phyloP scores from a whole-genome alignment of 371 early-diverging fungal genomes.

The Syncephalastrum racemosum region DNA sequence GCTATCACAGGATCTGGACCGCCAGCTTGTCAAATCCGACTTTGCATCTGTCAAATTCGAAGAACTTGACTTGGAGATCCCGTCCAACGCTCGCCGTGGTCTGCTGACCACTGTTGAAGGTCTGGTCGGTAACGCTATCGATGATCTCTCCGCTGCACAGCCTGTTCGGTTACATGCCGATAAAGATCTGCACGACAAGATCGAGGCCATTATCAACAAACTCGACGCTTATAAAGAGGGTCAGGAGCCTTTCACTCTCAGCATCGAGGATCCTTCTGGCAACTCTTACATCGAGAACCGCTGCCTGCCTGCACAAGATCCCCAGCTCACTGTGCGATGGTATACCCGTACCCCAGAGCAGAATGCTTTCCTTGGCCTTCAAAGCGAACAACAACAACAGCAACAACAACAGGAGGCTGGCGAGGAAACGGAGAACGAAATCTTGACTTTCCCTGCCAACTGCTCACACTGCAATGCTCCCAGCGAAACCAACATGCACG shows the following conservation, averaged over 20 bases:
- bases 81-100: conserved; percentile 74
- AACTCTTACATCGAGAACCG: conserved; percentile 90
- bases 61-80: conserved; percentile 90
- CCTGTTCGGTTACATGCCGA: conserved; percentile 70
- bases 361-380: conserved; percentile 74
- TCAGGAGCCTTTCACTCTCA: conserved; percentile 68
- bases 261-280: conserved; percentile 89
- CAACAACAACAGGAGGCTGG: conserved; percentile 20
- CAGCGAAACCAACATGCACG: conserved; percentile 89
- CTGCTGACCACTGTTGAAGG: conserved; percentile 91
- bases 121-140: conserved; percentile 72
- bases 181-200: conserved; percentile 69
- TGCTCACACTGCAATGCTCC: conserved; percentile 86
- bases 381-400: conserved; percentile 41
- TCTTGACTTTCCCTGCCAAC: conserved; percentile 81
- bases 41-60: conserved; percentile 76
- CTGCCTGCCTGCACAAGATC: conserved; percentile 70
- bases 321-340: conserved; percentile 65
- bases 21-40: conserved; percentile 91
- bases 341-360: conserved; percentile 81
- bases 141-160: conserved; percentile 79
- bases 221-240: conserved; percentile 60
- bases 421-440: conserved; percentile 61
- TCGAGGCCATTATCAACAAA: conserved; percentile 69
- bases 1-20: conserved; percentile 70